Evolutionary conservation across 2,329 filamentous ascomycete genomes (phyloP).

Genomic region (Nakataea oryzae): DNA sequence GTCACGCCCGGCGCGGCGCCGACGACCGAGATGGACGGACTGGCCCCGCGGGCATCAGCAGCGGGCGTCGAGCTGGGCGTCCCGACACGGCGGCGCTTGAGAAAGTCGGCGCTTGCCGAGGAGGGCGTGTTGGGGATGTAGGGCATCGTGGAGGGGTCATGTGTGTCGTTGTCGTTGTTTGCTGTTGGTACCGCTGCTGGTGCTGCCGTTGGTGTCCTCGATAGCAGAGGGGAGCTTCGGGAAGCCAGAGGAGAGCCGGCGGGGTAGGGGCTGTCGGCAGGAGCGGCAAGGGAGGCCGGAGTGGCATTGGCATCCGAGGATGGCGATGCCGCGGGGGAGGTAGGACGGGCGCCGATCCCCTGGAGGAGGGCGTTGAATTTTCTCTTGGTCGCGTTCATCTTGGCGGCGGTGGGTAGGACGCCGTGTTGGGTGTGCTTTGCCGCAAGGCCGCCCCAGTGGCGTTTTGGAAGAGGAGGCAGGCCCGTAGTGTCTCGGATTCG

Average conservation of each 20-base stretch:
- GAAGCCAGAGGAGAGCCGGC: neutral
- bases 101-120: slow-evolving; percentile 19
- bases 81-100: slow-evolving; percentile 44
- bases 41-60: slow-evolving; percentile 5
- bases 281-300: neutral
- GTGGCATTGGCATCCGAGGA: slow-evolving; percentile 7
- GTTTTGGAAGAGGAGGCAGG: too few relatives aligned
- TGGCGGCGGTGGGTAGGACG: slow-evolving; percentile 9
- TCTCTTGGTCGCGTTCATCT: slow-evolving; percentile 69
- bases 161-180: slow-evolving; percentile 9
- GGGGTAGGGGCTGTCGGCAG: neutral
- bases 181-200: too few relatives aligned
- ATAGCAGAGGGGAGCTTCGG: neutral
- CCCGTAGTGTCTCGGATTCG: neutral
- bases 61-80: slow-evolving; percentile 21
- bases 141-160: neutral
- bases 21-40: slow-evolving; percentile 22
- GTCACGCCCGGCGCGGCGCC: slow-evolving; percentile 19
- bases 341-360: slow-evolving; percentile 42
- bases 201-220: slow-evolving; percentile 6
- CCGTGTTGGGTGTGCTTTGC: neutral
- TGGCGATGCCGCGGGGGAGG: slow-evolving; percentile 24
- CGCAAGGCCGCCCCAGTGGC: too few relatives aligned
- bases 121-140: neutral
- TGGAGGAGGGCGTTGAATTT: slow-evolving; percentile 73